A percentile compares a stretch with the other conserved stretches of the same genome.
Conservation (phyloP, 2,329 filamentous ascomycete species). For the Fusarium keratoplasticum region DNA sequence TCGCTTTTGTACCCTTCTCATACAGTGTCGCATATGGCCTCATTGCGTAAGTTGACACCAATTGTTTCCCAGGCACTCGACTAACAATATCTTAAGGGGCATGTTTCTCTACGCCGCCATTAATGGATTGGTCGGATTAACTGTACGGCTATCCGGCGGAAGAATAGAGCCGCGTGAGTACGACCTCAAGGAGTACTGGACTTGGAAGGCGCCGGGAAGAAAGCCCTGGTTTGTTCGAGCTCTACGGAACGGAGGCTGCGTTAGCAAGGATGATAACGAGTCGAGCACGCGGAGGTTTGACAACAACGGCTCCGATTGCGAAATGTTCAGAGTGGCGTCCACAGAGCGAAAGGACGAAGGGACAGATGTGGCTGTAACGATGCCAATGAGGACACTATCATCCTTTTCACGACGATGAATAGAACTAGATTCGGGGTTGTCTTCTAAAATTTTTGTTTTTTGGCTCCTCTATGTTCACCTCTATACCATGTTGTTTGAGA, state of each 20-base stretch:
- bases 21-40: slow-evolving; percentile 86
- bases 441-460: background rate
- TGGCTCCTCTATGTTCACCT: too few species aligned
- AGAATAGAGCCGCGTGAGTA: slow-evolving; percentile 31
- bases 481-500: background rate
- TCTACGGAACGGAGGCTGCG: background rate
- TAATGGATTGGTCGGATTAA: slow-evolving; percentile 24
- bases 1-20: slow-evolving; percentile 84
- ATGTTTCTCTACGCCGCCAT: slow-evolving; percentile 31
- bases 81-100: slow-evolving; percentile 8
- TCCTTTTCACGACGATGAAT: background rate
- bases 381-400: slow-evolving; percentile 5
- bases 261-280: background rate
- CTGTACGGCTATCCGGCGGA: slow-evolving; percentile 18
- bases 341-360: slow-evolving; percentile 2
- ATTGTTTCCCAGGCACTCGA: fast-evolving
- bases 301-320: slow-evolving; percentile 15
- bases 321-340: slow-evolving; percentile 22
- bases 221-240: slow-evolving; percentile 32
- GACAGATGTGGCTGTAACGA: background rate
- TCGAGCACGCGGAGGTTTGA: background rate
- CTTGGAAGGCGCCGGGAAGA: slow-evolving; percentile 28
- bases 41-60: slow-evolving; percentile 61
- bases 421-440: background rate
- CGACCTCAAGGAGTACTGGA: slow-evolving; percentile 40